A percentile compares a stretch with the other conserved stretches of the same genome.
Evolutionary conservation across 768 basidiomycete species (phyloP).

Genomic region (Tricholomella constricta): DNA sequence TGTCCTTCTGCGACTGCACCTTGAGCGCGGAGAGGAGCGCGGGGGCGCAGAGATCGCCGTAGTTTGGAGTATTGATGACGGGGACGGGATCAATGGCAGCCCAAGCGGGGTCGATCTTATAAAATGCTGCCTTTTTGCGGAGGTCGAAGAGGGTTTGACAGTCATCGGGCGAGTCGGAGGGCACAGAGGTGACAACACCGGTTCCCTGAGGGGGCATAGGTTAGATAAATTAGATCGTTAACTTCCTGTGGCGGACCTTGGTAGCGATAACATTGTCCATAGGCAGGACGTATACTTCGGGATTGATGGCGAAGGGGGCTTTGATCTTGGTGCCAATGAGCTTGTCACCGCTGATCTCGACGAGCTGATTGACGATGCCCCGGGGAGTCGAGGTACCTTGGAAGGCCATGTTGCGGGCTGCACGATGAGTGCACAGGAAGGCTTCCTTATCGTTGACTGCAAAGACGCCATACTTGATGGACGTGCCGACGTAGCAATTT

Average conservation of each 20-base stretch:
- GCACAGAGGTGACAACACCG: conserved; percentile 96
- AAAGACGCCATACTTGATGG: conserved; percentile 91
- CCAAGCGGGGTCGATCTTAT: conserved; percentile 93
- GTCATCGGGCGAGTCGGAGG: conserved; percentile 98
- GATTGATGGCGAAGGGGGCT: conserved; percentile 80
- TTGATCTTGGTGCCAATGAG: conserved; percentile 89
- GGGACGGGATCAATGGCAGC: conserved; percentile 82
- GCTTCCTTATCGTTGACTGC: conserved; percentile 86
- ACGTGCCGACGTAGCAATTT: conserved; percentile 92
- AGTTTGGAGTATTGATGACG: conserved; percentile 86
- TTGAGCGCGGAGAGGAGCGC: conserved; percentile 85
- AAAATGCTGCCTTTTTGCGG: conserved; percentile 94
- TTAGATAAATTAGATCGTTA: background rate
- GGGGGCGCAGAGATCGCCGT: conserved; percentile 88
- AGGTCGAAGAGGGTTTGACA: conserved; percentile 88
- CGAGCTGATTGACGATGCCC: conserved; percentile 72
- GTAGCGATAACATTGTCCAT: conserved; percentile 98
- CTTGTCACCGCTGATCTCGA: conserved; percentile 76
- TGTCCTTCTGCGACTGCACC: conserved; percentile 94
- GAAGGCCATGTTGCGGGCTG: conserved; percentile 97
- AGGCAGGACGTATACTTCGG: conserved; percentile 94
- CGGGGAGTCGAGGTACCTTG: conserved; percentile 79
- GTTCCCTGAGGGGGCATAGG: conserved; percentile 64
- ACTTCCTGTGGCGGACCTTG: conserved; percentile 52
- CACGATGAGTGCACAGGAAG: conserved; percentile 85